Conservation (phyloP, 73 alveolate species). For the Paramecium primaurelia region DNA sequence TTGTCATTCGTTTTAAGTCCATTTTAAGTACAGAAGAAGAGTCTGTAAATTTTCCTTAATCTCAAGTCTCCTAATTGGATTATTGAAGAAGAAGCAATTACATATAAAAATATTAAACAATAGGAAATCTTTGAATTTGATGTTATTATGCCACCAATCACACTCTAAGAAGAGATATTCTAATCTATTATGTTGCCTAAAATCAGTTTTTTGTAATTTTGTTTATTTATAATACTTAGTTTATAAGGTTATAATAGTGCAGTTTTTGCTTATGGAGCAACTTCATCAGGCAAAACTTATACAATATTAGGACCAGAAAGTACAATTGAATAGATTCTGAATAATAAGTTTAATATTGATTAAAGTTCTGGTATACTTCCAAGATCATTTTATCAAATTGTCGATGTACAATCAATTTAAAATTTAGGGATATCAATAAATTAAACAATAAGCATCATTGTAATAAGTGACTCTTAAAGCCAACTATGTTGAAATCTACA, state of each 20-base stretch:
- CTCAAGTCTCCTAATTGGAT: conserved; percentile 27
- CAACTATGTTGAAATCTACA: conserved; percentile 49
- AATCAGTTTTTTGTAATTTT: neutral
- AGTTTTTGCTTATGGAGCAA: conserved; percentile 89
- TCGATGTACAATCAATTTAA: neutral
- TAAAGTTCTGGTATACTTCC: conserved; percentile 49
- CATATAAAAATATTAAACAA: conserved; percentile 6
- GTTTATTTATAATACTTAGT: neutral
- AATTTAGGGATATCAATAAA: neutral
- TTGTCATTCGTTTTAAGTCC: conserved; percentile 19
- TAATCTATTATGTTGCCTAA: conserved; percentile 1
- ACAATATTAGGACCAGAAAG: conserved; percentile 86
- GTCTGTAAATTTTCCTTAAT: neutral
- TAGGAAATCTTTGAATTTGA: conserved; percentile 36
- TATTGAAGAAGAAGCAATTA: conserved; percentile 18
- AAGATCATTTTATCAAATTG: conserved; percentile 22
- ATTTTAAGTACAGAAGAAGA: neutral
- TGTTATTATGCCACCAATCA: neutral
- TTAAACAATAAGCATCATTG: conserved; percentile 5
- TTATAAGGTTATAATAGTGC: conserved; percentile 88
- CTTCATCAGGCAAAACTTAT: conserved; percentile 92
- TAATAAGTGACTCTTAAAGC: neutral
- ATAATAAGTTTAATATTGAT: conserved; percentile 10
- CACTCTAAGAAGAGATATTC: neutral
- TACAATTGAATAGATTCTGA: conserved; percentile 1